These are phyloP conservation scores for Penicillium olsonii DNA, from an alignment of 2,329 filamentous ascomycete species.

Conservation along the genomic window DNA sequence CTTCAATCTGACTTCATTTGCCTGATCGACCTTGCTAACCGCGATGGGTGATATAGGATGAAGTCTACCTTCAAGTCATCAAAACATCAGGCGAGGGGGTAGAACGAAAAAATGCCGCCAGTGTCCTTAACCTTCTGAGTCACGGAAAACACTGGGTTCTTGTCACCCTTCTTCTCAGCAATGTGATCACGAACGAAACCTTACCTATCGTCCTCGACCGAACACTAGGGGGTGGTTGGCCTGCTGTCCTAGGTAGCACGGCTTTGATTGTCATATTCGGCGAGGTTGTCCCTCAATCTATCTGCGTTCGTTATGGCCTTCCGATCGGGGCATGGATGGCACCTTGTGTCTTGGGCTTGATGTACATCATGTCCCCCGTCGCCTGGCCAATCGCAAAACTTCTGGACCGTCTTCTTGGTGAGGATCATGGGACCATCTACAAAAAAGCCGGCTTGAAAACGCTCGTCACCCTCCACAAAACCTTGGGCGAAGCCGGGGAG, in stretches of 20 bases:
- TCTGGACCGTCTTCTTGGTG: slow-evolving; percentile 86
- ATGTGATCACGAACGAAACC: slow-evolving; percentile 97
- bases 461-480: slow-evolving; percentile 90
- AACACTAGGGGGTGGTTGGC: slow-evolving; percentile 90
- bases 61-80: slow-evolving; percentile 95
- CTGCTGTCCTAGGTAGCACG: slow-evolving; percentile 90
- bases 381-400: slow-evolving; percentile 96
- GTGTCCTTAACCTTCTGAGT: slow-evolving; percentile 76
- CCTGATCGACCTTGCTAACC: not conserved
- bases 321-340: slow-evolving; percentile 94
- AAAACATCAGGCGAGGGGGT: slow-evolving; percentile 78
- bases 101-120: slow-evolving; percentile 83
- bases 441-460: slow-evolving; percentile 98
- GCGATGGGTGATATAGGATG: slow-evolving; percentile 59
- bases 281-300: slow-evolving; percentile 91
- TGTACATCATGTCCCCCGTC: slow-evolving; percentile 88
- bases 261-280: slow-evolving; percentile 97
- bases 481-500: slow-evolving; percentile 78
- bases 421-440: slow-evolving; percentile 95
- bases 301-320: slow-evolving; percentile 93
- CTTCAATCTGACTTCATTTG: slow-evolving; percentile 1
- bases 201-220: slow-evolving; percentile 92
- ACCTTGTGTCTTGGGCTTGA: slow-evolving; percentile 79
- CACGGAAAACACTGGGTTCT: slow-evolving; percentile 98
- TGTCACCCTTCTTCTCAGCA: slow-evolving; percentile 88